Evolutionary conservation across 805 yeast species (phyloP), one percentile per base, ranked within the genome.

Genomic region (Candida sonorensis): DNA sequence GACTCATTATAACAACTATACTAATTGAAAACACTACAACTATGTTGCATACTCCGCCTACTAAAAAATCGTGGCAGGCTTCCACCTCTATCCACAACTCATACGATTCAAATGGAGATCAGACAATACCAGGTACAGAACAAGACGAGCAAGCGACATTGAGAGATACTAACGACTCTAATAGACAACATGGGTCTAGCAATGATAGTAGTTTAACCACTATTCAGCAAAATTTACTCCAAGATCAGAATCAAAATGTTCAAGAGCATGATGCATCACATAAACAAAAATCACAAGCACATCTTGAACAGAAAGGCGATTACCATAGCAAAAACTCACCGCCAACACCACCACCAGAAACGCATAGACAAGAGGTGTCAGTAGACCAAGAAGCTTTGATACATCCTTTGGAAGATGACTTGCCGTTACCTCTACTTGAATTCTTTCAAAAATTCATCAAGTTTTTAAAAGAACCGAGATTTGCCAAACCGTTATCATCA

Each of bases 11-110:
- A n/a, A n/a, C n/a, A n/a, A n/a, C n/a, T n/a, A 18, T 18, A 18
- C 9, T 18, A 9, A 18, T 18, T 18, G 6, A 18, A 6, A 18
- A 7, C 20, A 9, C 6, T 18, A 18, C 20, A 18, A 9, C 20
- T 18, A 31, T 56, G 61, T 51, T 56, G 34, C 60, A 56, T 34
- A 56, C 61, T 5, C 61, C 61, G 5, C 59, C 60, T 7, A 53
- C 54, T 2, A 55, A 51, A 26, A 42, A 48, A 13, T 38, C 46
- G 5, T 56, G 61, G 61, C 38, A 45, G 19, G 14, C 50, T 2
- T 42, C 41, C 3, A 35, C 53, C 2, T 40, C 60, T 1, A 35
- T 51, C 13, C 32, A 37, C 14, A 46, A 36, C 27, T 52, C 59
- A 4, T 51, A 53, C 32, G 42, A 41, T 16, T 7, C 25, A 7